Conservation (phyloP, 2,329 filamentous ascomycete species). For the Trichoderma koningii region DNA sequence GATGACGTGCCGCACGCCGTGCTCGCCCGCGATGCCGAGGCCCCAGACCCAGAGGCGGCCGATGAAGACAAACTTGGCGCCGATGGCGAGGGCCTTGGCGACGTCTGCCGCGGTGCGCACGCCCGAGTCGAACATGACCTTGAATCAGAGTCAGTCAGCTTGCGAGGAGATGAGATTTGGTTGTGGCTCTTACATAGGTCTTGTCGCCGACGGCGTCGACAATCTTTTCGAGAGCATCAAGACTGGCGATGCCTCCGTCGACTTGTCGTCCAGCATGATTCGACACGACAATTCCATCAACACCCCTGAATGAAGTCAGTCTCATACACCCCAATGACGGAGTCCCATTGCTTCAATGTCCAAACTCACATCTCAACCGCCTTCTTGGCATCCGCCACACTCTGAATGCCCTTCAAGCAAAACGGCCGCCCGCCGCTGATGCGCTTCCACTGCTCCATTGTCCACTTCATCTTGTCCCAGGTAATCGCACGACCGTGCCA, state of each 20-base stretch:
- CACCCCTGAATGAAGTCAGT: background rate
- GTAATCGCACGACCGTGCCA: conserved; percentile 64
- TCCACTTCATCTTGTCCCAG: conserved; percentile 66
- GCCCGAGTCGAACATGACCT: conserved; percentile 48
- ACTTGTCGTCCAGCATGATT: conserved; percentile 60
- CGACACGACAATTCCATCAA: conserved; percentile 57
- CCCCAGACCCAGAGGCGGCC: conserved; percentile 57
- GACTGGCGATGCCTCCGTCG: conserved; percentile 51
- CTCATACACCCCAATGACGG: no score
- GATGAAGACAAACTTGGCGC: conserved; percentile 60
- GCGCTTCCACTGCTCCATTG: conserved; percentile 61
- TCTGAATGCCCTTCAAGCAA: conserved; percentile 64
- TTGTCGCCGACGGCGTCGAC: conserved; percentile 35
- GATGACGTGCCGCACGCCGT: conserved; percentile 23
- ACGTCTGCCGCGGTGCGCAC: conserved; percentile 62
- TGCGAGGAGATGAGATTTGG: background rate
- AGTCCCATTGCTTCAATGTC: no score
- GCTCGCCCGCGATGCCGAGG: conserved; percentile 25
- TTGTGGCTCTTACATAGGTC: conserved; percentile 4
- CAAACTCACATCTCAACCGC: conserved; percentile 47
- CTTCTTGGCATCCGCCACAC: conserved; percentile 57
- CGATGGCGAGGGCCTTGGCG: conserved; percentile 59
- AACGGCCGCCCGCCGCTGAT: conserved; percentile 61
- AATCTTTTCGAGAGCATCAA: conserved; percentile 57
- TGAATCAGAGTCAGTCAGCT: background rate